phyloP scores from a whole-genome alignment of 1,139 yeast genomes.

The Yamadazyma trypodendri region DNA sequence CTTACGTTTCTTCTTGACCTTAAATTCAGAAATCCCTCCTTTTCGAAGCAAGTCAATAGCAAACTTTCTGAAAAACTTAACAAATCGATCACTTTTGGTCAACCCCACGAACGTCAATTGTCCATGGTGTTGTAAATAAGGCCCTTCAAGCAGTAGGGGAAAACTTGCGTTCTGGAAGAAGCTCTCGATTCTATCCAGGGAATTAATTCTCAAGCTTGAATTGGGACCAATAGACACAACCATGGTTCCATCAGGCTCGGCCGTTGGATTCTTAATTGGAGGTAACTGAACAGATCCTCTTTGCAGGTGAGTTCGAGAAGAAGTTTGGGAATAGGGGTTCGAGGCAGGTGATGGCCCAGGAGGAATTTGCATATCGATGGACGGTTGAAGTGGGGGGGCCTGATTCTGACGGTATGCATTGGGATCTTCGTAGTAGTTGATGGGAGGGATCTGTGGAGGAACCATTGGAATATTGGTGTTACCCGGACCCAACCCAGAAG shows the following conservation, averaged over 20 bases:
- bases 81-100: conserved; percentile 43
- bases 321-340: conserved; percentile 3
- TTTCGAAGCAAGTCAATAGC: conserved; percentile 33
- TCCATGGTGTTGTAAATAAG: conserved; percentile 43
- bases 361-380: neutral
- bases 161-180: conserved; percentile 38
- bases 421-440: conserved; percentile 7
- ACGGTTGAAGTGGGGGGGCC: neutral
- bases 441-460: conserved; percentile 11
- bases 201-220: conserved; percentile 34
- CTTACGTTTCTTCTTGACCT: conserved; percentile 17
- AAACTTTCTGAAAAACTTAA: conserved; percentile 38
- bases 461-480: conserved; percentile 14
- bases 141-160: conserved; percentile 40
- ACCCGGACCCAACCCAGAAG: conserved; percentile 14
- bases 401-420: neutral
- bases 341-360: conserved; percentile 1
- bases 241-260: conserved; percentile 16
- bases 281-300: conserved; percentile 12
- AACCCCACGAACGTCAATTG: conserved; percentile 43
- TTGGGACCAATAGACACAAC: conserved; percentile 40
- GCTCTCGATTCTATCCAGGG: conserved; percentile 33
- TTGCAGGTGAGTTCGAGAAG: conserved; percentile 1
- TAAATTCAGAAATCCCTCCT: conserved; percentile 38
- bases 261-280: conserved; percentile 7